Evolutionary conservation across 2,329 filamentous ascomycete species (phyloP), one percentile per base, ranked within the genome.

Genomic region (Diaporthe aspalathi): DNA sequence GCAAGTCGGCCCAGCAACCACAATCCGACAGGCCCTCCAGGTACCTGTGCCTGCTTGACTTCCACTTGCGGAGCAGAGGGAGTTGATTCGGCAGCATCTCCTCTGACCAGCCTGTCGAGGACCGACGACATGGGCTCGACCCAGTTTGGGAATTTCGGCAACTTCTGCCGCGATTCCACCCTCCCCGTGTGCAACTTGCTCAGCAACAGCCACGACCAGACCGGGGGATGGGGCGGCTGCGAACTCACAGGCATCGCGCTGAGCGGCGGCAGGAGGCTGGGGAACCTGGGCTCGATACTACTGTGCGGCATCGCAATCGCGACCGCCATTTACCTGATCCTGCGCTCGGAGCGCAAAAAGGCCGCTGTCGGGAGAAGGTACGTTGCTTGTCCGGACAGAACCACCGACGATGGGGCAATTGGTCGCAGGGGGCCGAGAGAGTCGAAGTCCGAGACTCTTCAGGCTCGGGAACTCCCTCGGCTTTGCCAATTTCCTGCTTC

Each of bases 321-420:
- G 27, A 83, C 88, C 11, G 86, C 92, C 5, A 78, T 84, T 14
- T 91, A 92, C 76, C 85, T 99, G 71, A 77, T 98, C 81, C 89
- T 92, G 83, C 88, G 90, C 75, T 97, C 96, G 24, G 93, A 98
- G 78, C 90, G 89, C 80, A 98, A 99, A 84, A 91, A 93, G 81
- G 96, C 96, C 70, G 96, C 96, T 70, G 96, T 99, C 60, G 96
- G 96, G 72, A 88, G 96, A 84, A 93, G 94, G 94, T 97, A 84
- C 73, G 87, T 77, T 32, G n/a, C 40, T 50, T 50, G 14, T 38
- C 29, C 12, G 60, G 43, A 20, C 16, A 17, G 29, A 16, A 12
- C 4, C 20, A 3, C 43, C 7, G 60, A 22, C 7, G 29, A 14
- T 50, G 60, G 60, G 5, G 50, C 29, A 45, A 27, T 9, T 38